These are phyloP conservation scores for Coemansia sp. DNA, from an alignment of 192 early-diverging fungal species.

Conservation along the genomic window DNA sequence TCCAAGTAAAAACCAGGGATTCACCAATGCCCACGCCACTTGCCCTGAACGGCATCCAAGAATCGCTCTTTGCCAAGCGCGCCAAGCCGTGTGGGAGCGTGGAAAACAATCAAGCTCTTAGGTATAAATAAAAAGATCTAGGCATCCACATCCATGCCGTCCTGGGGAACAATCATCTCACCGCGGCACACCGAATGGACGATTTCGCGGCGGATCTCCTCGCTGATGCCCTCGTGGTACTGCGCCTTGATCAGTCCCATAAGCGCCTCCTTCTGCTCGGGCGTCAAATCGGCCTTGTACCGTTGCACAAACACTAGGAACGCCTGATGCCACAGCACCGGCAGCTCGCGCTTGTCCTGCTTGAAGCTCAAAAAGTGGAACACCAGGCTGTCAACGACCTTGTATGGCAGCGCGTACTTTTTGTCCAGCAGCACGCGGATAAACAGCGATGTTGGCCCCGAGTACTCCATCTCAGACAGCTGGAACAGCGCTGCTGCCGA, in stretches of 20 bases:
- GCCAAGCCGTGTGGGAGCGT: conserved; percentile 1
- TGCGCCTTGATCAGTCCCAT: conserved; percentile 79
- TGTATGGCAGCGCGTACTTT: conserved; percentile 96
- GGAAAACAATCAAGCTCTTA: conserved; percentile 9
- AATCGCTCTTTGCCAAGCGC: background rate
- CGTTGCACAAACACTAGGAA: conserved; percentile 93
- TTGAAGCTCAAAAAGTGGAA: conserved; percentile 93
- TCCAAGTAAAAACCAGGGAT: background rate
- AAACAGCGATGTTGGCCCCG: conserved; percentile 90
- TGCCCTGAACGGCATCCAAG: background rate
- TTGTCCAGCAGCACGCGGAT: conserved; percentile 96
- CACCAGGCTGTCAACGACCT: conserved; percentile 94
- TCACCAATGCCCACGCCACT: conserved; percentile 16
- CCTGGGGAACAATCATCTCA: conserved; percentile 63
- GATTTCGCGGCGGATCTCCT: conserved; percentile 93
- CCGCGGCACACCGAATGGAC: conserved; percentile 68
- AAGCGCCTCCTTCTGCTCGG: conserved; percentile 91
- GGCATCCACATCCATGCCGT: conserved; percentile 54
- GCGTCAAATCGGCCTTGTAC: conserved; percentile 93
- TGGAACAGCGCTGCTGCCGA: conserved; percentile 91
- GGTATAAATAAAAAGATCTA: background rate
- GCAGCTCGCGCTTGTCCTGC: conserved; percentile 77
- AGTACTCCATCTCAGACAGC: conserved; percentile 97
- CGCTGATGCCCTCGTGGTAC: conserved; percentile 78
- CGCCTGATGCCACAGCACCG: conserved; percentile 97